Base-by-base conservation (phyloP, 805 yeast genomes). In the Metschnikowia colocasiae region DNA sequence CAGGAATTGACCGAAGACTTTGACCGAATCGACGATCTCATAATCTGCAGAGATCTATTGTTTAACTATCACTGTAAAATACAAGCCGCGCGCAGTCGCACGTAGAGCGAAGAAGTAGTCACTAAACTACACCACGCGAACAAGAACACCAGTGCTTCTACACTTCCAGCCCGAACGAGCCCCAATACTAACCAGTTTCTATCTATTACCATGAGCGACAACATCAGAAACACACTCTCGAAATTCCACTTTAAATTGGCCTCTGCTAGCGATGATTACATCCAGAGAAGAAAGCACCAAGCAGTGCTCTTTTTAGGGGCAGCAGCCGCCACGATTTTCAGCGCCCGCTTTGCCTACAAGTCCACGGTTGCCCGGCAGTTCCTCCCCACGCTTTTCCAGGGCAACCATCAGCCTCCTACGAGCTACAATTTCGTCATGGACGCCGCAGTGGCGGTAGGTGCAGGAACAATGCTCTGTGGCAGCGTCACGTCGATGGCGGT, bases 361-460 rank as follows among this genome's bases (percentile, higher is more conserved):
- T 85, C 94, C 16, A 83, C 92, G 3, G 71, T 81, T 32, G 69
- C 83, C 20, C 75, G 96, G 56, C 82, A 85, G 64, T 89, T 80
- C 65, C 69, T 81, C 5, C 97, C 97, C 6, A 76, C 76, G 36
- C 73, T 82, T 57, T 91, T 87, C 65, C 90, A 87, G 57, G 88
- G 91, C 10, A 90, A 90, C 65, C 92, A 89, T 58, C 77, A 80
- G 48, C 95, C 95, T 2, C 96, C 96, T 4, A 74, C 81, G n/a
- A 59, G 73, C 34, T 85, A 83, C 59, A 83, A 86, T 26, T 82
- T 87, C 61, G 81, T 87, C 51, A 79, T 81, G 46, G 96, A 90
- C 62, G 96, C 96, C 1, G 79, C 88, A 29, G 81, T 82, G 34
- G 97, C 97, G 0, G 88, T 91, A 2, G 80, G 84, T 0, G 83